Percentiles rank a stretch among this genome's conserved stretches.
Conservation (phyloP, 495 filamentous ascomycete genomes). For the Penicillium taxi region DNA sequence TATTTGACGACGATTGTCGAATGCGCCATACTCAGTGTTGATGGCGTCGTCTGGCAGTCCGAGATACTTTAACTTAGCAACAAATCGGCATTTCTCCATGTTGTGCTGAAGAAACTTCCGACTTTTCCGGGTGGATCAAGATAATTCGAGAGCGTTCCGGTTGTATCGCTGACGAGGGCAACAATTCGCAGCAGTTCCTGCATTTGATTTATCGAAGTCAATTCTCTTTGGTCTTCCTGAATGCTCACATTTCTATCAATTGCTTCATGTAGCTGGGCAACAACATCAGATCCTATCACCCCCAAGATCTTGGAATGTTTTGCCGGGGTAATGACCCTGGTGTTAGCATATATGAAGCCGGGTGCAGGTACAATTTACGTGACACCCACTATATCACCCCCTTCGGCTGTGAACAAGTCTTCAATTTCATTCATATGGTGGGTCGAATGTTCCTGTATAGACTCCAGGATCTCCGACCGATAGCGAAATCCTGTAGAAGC, state of each 20-base stretch:
- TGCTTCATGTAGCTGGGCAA: slow-evolving; percentile 78
- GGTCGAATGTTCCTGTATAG: slow-evolving; percentile 63
- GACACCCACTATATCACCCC: slow-evolving; percentile 72
- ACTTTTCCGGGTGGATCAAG: slow-evolving; percentile 76
- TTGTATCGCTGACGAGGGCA: slow-evolving; percentile 91
- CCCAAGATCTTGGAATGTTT: slow-evolving; percentile 91
- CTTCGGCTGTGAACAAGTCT: slow-evolving; percentile 67
- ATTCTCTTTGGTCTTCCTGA: neutral
- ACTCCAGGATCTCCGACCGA: slow-evolving; percentile 51
- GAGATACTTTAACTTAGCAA: slow-evolving; percentile 78
- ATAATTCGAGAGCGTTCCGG: slow-evolving; percentile 85
- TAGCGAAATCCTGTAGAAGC: slow-evolving; percentile 9
- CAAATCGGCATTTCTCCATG: slow-evolving; percentile 75
- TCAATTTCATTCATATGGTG: slow-evolving; percentile 69
- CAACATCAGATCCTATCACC: slow-evolving; percentile 84
- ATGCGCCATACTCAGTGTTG: slow-evolving; percentile 96
- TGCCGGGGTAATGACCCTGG: slow-evolving; percentile 66
- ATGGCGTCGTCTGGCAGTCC: slow-evolving; percentile 78
- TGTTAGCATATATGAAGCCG: neutral
- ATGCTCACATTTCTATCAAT: slow-evolving; percentile 57
- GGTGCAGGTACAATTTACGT: neutral
- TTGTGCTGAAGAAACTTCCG: slow-evolving; percentile 94
- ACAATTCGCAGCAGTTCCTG: slow-evolving; percentile 75
- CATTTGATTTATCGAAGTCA: neutral
- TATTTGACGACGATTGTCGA: slow-evolving; percentile 83